Evolutionary conservation across 768 basidiomycete species (phyloP).

Genomic region (Solioccasus polychromus): DNA sequence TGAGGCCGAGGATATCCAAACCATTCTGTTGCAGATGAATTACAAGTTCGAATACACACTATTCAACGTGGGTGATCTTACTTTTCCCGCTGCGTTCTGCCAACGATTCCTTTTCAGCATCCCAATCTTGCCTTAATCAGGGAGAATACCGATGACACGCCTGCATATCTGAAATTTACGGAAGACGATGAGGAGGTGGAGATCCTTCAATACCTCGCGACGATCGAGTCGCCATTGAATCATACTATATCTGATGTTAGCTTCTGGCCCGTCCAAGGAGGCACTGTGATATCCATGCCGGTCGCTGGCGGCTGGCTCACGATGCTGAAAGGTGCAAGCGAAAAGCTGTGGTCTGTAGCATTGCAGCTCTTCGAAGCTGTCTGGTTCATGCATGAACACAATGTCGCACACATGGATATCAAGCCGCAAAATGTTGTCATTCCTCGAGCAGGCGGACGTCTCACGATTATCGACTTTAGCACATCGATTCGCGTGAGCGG

Average conservation of each 20-base stretch:
- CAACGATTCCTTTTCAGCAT: too few species aligned
- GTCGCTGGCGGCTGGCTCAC: not conserved
- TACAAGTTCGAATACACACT: conserved; percentile 1
- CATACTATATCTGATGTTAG: conserved; percentile 4
- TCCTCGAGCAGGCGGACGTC: not conserved
- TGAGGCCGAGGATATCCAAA: conserved; percentile 1
- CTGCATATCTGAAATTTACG: conserved; percentile 11
- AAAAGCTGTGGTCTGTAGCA: too few species aligned
- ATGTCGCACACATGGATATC: too few species aligned
- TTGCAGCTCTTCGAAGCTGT: too few species aligned
- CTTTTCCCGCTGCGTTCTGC: too few species aligned
- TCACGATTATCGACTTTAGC: not conserved
- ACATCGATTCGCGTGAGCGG: not conserved
- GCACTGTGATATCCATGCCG: conserved; percentile 4
- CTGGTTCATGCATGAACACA: too few species aligned
- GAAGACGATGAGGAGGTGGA: conserved; percentile 3
- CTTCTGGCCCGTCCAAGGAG: conserved; percentile 2
- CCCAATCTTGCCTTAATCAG: conserved; percentile 8
- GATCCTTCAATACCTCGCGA: conserved; percentile 6
- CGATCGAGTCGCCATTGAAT: conserved; percentile 4
- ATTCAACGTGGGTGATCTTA: not conserved
- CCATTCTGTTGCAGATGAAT: not conserved
- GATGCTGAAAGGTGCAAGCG: not conserved
- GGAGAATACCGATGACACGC: not conserved
- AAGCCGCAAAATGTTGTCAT: not conserved